Percentiles rank a stretch among this genome's conserved stretches.
phyloP scores from a whole-genome alignment of 495 filamentous ascomycete species.

The Apiosordaria backusii region DNA sequence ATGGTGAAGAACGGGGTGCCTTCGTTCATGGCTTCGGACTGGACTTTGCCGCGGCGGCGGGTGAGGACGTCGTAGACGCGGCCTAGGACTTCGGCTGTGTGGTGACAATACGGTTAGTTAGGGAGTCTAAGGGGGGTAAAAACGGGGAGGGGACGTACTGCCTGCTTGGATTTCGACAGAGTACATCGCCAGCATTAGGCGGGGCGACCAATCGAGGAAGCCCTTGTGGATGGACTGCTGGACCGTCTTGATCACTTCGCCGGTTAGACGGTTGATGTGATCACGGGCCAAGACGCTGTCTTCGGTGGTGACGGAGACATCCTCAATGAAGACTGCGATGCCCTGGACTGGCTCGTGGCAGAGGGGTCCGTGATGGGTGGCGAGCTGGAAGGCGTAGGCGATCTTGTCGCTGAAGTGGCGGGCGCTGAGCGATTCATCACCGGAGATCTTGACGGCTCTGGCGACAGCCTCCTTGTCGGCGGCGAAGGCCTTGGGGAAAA shows the following conservation, averaged over 20 bases:
- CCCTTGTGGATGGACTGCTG: constrained; percentile 80
- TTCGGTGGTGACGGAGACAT: constrained; percentile 55
- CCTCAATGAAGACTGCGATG: constrained; percentile 86
- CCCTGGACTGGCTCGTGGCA: constrained; percentile 94
- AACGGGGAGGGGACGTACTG: constrained; percentile 51
- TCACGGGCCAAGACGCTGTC: constrained; percentile 60
- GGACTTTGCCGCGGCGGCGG: constrained; percentile 81
- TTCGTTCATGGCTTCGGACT: constrained; percentile 87
- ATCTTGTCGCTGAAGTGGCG: constrained; percentile 85
- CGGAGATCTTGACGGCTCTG: constrained; percentile 29
- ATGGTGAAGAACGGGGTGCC: constrained; percentile 97
- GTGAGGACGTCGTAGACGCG: constrained; percentile 92
- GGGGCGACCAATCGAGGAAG: constrained; percentile 93
- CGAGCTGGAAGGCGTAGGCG: constrained; percentile 87
- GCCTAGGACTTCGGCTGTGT: constrained; percentile 82
- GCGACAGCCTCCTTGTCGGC: constrained; percentile 34
- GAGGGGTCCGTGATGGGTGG: constrained; percentile 83
- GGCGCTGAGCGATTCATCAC: constrained; percentile 56
- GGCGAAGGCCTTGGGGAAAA: constrained; percentile 69
- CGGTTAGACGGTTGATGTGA: constrained; percentile 74
- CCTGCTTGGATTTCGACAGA: constrained; percentile 95
- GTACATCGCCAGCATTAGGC: constrained; percentile 96
- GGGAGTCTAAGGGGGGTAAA: not conserved
- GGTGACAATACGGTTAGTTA: constrained; percentile 3
- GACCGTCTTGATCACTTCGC: constrained; percentile 84